Conservation (phyloP, 2,329 filamentous ascomycete genomes). For the Helminthosporium solani region DNA sequence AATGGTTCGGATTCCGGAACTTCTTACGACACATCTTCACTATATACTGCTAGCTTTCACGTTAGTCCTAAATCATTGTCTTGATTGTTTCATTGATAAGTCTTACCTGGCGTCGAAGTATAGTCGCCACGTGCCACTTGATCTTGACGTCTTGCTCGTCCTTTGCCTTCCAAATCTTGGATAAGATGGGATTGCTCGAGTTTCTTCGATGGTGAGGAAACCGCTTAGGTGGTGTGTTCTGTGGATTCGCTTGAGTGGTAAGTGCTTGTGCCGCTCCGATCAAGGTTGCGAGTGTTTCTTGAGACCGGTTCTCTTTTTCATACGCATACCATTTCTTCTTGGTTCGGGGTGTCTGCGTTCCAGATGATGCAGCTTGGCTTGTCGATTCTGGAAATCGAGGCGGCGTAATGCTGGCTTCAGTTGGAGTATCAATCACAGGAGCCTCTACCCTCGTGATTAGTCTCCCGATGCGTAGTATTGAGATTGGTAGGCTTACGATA, state of each 20-base stretch:
- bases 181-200: constrained; percentile 22
- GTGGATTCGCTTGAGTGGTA: constrained; percentile 35
- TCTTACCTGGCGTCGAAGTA: constrained; percentile 59
- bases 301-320: constrained; percentile 26
- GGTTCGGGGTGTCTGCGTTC: constrained; percentile 22
- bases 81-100: no score
- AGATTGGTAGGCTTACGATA: constrained; percentile 27
- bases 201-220: constrained; percentile 20
- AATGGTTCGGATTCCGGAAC: no score
- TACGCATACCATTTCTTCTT: constrained; percentile 35
- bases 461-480: background rate
- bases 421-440: constrained; percentile 6
- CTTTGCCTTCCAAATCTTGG: constrained; percentile 30
- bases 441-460: no score
- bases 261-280: constrained; percentile 31
- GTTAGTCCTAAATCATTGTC: background rate
- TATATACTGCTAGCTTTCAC: constrained; percentile 69
- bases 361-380: constrained; percentile 16
- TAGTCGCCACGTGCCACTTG: constrained; percentile 63
- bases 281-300: constrained; percentile 33
- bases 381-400: constrained; percentile 13
- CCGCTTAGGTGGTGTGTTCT: constrained; percentile 11
- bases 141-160: constrained; percentile 56
- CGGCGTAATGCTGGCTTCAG: constrained; percentile 19
- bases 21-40: constrained; percentile 70